Evolutionary conservation across 768 basidiomycete species (phyloP).

Genomic region (Lanmaoa rubissima): DNA sequence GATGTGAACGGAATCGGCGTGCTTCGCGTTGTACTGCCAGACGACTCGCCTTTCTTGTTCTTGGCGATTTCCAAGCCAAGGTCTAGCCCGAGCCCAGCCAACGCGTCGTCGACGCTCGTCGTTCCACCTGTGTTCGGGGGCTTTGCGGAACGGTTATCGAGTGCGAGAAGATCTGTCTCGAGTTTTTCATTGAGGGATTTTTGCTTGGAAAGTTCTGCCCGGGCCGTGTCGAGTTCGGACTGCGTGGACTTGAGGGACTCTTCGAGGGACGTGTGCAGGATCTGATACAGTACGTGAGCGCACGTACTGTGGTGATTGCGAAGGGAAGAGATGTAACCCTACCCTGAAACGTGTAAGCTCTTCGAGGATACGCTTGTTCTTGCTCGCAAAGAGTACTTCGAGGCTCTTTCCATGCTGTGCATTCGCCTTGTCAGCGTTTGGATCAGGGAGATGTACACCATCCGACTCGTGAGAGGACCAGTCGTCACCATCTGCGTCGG

Average conservation of each 20-base stretch:
- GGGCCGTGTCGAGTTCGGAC: slow-evolving; percentile 55
- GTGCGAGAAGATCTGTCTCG: slow-evolving; percentile 83
- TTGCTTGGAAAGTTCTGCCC: slow-evolving; percentile 74
- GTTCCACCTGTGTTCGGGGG: slow-evolving; percentile 24
- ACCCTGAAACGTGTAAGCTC: slow-evolving; percentile 91
- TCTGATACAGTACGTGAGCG: slow-evolving; percentile 42
- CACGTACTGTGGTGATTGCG: not conserved
- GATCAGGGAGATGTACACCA: slow-evolving; percentile 75
- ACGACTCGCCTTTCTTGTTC: slow-evolving; percentile 20
- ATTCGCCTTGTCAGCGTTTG: slow-evolving; percentile 84
- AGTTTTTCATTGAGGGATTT: slow-evolving; percentile 82
- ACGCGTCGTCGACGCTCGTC: slow-evolving; percentile 46
- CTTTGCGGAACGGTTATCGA: slow-evolving; percentile 51
- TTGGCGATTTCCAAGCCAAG: slow-evolving; percentile 13
- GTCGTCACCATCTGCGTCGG: slow-evolving; percentile 58
- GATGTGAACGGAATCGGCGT: slow-evolving; percentile 71
- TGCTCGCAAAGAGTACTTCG: slow-evolving; percentile 86
- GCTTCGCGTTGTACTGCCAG: slow-evolving; percentile 36
- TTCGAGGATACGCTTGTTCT: slow-evolving; percentile 91
- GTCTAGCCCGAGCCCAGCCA: slow-evolving; percentile 75
- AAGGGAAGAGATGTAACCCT: slow-evolving; percentile 9
- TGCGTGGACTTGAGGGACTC: slow-evolving; percentile 57
- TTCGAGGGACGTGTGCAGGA: slow-evolving; percentile 81
- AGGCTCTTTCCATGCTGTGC: slow-evolving; percentile 76
- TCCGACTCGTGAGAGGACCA: slow-evolving; percentile 41